phyloP scores from a whole-genome alignment of 2,329 filamentous ascomycete genomes.

The Penicillium occitanis region DNA sequence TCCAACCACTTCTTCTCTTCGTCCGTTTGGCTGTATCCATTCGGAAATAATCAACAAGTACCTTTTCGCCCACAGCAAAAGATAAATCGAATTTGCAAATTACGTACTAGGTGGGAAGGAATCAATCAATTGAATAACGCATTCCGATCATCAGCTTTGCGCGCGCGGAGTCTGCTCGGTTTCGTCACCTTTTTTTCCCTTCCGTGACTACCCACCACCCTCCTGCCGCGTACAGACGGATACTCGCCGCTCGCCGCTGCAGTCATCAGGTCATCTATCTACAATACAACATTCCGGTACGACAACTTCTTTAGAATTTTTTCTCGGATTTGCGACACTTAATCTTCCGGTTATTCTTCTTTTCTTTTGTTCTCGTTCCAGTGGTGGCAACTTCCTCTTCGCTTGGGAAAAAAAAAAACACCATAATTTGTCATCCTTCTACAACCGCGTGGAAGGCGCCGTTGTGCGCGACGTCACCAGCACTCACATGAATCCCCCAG shows the following conservation, averaged over 20 bases:
- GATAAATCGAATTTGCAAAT: neutral
- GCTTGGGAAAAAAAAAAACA: neutral
- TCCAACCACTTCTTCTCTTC: constrained; percentile 11
- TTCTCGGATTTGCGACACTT: neutral
- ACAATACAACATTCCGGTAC: neutral
- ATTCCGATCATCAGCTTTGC: constrained; percentile 1
- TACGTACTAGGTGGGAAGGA: neutral
- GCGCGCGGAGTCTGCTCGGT: constrained; percentile 5
- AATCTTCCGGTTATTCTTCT: neutral
- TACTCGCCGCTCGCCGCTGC: constrained; percentile 16
- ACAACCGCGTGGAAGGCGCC: constrained; percentile 20
- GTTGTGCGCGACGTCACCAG: constrained; percentile 14
- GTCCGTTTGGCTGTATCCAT: neutral
- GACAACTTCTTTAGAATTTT: neutral
- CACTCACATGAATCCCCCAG: constrained; percentile 27
- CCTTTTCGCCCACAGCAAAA: neutral
- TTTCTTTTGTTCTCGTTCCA: neutral
- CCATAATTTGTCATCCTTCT: constrained; percentile 13
- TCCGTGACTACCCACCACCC: constrained; percentile 7
- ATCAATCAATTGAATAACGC: neutral
- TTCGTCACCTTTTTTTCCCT: constrained; percentile 16
- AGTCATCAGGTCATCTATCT: neutral
- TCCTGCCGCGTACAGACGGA: neutral
- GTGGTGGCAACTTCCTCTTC: constrained; percentile 5
- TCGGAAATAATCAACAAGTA: neutral